Percentiles rank a stretch among this genome's conserved stretches.
Conservation (phyloP, 768 basidiomycete genomes). For the Trametes meyenii region DNA sequence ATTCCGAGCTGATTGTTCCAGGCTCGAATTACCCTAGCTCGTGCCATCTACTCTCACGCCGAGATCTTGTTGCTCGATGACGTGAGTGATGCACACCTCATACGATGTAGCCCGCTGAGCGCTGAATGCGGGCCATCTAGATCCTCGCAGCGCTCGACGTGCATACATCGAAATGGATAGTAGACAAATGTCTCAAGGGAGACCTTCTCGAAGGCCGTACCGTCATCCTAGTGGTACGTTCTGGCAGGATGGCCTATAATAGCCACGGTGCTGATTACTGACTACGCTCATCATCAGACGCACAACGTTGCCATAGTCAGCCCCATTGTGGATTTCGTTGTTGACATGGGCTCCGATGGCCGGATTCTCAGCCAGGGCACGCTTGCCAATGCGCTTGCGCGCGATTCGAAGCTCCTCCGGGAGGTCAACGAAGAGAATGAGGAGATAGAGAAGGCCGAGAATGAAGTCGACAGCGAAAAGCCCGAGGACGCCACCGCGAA, state of each 20-base stretch:
- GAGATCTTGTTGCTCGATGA: constrained; percentile 45
- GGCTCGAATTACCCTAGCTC: constrained; percentile 44
- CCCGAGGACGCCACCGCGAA: constrained; percentile 21
- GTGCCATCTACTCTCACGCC: constrained; percentile 43
- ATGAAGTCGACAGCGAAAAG: constrained; percentile 30
- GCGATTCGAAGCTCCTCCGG: constrained; percentile 36
- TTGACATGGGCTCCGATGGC: constrained; percentile 55
- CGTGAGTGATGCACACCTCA: constrained; percentile 19
- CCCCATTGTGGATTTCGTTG: constrained; percentile 54
- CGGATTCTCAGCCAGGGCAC: constrained; percentile 50
- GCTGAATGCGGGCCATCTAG: neutral
- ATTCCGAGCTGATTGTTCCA: neutral
- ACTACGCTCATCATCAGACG: constrained; percentile 33
- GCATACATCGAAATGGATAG: constrained; percentile 49
- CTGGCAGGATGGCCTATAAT: neutral
- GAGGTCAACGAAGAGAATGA: constrained; percentile 27
- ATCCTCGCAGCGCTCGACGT: constrained; percentile 53
- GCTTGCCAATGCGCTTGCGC: constrained; percentile 45
- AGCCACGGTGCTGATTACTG: constrained; percentile 26
- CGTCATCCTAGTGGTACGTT: constrained; percentile 47
- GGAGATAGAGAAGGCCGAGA: constrained; percentile 26
- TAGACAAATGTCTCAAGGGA: constrained; percentile 45
- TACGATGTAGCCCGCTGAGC: neutral
- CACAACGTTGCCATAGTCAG: constrained; percentile 54
- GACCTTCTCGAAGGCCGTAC: constrained; percentile 48